Evolutionary conservation across 2,329 filamentous ascomycete species (phyloP).

Genomic region (Botryosphaeria dothidea): DNA sequence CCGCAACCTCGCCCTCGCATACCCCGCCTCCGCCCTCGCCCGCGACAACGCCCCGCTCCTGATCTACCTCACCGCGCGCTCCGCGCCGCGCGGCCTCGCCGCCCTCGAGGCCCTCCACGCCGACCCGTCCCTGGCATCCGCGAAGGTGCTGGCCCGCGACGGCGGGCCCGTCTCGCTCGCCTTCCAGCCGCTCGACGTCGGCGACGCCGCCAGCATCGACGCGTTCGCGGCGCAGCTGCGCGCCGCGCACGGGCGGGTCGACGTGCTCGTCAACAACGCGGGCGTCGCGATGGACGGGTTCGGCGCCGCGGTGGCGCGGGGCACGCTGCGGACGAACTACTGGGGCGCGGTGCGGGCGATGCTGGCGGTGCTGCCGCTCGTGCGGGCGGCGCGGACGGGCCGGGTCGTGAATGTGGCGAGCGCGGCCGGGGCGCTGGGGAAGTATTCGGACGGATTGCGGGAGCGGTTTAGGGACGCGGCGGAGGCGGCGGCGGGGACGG

Average conservation of each 20-base stretch:
- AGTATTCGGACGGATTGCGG: conserved; percentile 47
- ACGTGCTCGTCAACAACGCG: conserved; percentile 48
- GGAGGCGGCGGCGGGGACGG: no score
- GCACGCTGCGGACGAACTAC: conserved; percentile 55
- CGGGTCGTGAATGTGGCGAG: conserved; percentile 40
- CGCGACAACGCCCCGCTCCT: conserved; percentile 33
- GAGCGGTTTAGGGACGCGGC: conserved; percentile 43
- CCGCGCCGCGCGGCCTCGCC: conserved; percentile 28
- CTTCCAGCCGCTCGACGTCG: conserved; percentile 45
- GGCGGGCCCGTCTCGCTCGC: conserved; percentile 35
- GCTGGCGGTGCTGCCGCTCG: conserved; percentile 47
- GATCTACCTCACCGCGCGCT: conserved; percentile 34
- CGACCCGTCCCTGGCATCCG: conserved; percentile 41
- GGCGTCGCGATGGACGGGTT: conserved; percentile 46
- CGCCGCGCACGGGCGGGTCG: conserved; percentile 30
- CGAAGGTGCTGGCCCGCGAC: conserved; percentile 44
- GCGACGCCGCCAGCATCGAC: conserved; percentile 43
- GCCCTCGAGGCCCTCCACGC: conserved; percentile 28
- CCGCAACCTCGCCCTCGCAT: conserved; percentile 55
- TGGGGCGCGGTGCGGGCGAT: conserved; percentile 52
- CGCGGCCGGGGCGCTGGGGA: conserved; percentile 42
- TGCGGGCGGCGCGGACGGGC: conserved; percentile 35
- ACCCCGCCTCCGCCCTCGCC: conserved; percentile 48
- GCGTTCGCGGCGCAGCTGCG: conserved; percentile 33
- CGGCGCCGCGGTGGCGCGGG: conserved; percentile 44